Evolutionary conservation across 2,329 filamentous ascomycete genomes (phyloP).

Genomic region (Epichloe amarillans): DNA sequence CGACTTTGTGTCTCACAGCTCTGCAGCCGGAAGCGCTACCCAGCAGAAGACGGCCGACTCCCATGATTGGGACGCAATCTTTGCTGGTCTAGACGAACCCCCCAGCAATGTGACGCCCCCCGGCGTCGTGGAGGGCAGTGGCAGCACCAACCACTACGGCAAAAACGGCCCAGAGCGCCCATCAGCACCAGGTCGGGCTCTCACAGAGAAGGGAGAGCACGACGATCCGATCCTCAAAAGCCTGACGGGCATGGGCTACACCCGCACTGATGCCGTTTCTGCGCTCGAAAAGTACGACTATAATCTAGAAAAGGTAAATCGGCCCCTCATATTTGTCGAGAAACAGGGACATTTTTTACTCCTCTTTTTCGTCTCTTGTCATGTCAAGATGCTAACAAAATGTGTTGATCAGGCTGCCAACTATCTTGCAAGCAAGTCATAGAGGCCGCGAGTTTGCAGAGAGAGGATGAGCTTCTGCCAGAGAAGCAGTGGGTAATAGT

Average conservation of each 20-base stretch:
- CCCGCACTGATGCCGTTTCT: conserved; percentile 55
- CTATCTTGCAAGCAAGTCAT: conserved; percentile 41
- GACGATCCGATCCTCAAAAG: conserved; percentile 89
- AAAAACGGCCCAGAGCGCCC: conserved; percentile 14
- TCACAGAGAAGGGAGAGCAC: conserved; percentile 63
- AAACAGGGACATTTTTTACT: background rate
- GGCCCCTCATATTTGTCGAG: background rate
- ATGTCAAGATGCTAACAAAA: conserved; percentile 7
- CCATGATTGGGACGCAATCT: conserved; percentile 93
- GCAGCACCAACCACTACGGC: background rate
- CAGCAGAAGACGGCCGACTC: conserved; percentile 30
- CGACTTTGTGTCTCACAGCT: conserved; percentile 37
- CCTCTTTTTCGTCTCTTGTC: background rate
- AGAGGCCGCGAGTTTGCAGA: conserved; percentile 4
- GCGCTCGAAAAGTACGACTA: conserved; percentile 94
- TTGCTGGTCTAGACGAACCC: conserved; percentile 60
- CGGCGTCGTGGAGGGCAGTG: background rate
- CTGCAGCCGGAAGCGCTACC: conserved; percentile 22
- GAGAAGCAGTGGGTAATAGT: background rate
- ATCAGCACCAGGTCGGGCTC: conserved; percentile 42
- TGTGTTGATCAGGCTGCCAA: conserved; percentile 33
- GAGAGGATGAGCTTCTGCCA: background rate
- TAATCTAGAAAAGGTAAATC: conserved; percentile 78
- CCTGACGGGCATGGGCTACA: conserved; percentile 80
- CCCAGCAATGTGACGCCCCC: conserved; percentile 20